Conservation (phyloP, 2,329 filamentous ascomycete species). For the Penicillium corylophilum region DNA sequence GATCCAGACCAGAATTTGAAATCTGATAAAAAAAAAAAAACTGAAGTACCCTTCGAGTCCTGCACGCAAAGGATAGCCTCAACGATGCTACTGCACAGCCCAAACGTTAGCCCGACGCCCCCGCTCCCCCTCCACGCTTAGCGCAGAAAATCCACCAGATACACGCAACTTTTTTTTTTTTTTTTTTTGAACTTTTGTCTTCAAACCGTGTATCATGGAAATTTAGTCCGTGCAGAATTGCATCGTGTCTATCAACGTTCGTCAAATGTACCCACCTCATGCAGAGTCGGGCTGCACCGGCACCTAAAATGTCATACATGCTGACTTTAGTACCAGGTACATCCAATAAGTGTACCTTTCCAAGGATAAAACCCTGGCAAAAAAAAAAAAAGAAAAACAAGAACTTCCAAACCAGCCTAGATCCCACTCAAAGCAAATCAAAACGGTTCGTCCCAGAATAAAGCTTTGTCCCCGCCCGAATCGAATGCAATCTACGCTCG, state of each 20-base stretch:
- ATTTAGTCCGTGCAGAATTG: background rate
- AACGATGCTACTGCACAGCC: conserved; percentile 11
- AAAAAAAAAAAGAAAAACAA: too few species aligned
- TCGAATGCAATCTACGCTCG: background rate
- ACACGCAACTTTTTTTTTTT: background rate
- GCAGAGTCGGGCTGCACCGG: conserved; percentile 7
- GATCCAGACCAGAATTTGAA: background rate
- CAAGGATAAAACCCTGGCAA: too few species aligned
- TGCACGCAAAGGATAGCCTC: background rate
- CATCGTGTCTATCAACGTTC: background rate
- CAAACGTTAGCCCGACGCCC: conserved; percentile 17
- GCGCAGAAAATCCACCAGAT: conserved; percentile 9
- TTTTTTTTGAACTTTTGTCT: background rate
- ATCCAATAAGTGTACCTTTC: background rate
- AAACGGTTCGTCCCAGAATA: too few species aligned
- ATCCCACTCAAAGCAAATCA: too few species aligned
- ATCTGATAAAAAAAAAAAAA: background rate
- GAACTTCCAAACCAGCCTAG: too few species aligned
- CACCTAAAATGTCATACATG: conserved; percentile 21
- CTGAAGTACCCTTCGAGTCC: background rate
- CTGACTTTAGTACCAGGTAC: conserved; percentile 14
- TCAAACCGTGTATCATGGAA: background rate
- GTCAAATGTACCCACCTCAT: background rate
- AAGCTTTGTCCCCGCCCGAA: too few species aligned
- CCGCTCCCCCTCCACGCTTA: conserved; percentile 19